A percentile compares a stretch with the other conserved stretches of the same genome.
These are phyloP conservation scores for Paraphoma chrysanthemicola DNA, from an alignment of 2,329 filamentous ascomycete genomes.

Conservation along the genomic window DNA sequence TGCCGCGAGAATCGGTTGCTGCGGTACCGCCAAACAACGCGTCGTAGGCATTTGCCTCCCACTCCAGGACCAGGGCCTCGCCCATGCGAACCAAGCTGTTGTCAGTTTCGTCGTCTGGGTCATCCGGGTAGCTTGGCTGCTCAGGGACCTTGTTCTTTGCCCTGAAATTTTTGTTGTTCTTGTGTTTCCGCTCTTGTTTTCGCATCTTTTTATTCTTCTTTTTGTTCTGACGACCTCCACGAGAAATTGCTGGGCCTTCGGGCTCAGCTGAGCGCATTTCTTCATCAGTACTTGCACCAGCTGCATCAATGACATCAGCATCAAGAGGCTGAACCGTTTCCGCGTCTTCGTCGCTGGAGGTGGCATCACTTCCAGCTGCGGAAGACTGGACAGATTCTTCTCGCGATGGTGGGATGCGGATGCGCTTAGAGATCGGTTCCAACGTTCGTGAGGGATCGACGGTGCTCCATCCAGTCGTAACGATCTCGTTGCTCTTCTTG, in stretches of 20 bases:
- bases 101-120: conserved; percentile 52
- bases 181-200: conserved; percentile 36
- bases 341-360: conserved; percentile 46
- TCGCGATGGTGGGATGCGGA: conserved; percentile 40
- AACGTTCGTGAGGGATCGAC: conserved; percentile 67
- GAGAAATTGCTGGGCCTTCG: conserved; percentile 20
- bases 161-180: conserved; percentile 44
- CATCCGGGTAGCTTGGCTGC: conserved; percentile 36
- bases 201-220: conserved; percentile 43
- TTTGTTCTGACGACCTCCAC: conserved; percentile 40
- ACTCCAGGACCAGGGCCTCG: conserved; percentile 88
- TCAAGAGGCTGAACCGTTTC: conserved; percentile 35
- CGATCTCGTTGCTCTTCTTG: conserved; percentile 57
- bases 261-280: conserved; percentile 42
- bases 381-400: conserved; percentile 45
- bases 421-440: conserved; percentile 60
- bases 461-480: conserved; percentile 74
- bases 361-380: conserved; percentile 29
- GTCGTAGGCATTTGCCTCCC: conserved; percentile 74
- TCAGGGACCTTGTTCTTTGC: conserved; percentile 39
- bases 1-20: conserved; percentile 62
- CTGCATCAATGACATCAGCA: conserved; percentile 35
- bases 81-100: conserved; percentile 77
- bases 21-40: conserved; percentile 66
- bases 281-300: conserved; percentile 46